phyloP scores from a whole-genome alignment of 225 moss, liverwort and hornwort species.

The Anthoceros angustus region DNA sequence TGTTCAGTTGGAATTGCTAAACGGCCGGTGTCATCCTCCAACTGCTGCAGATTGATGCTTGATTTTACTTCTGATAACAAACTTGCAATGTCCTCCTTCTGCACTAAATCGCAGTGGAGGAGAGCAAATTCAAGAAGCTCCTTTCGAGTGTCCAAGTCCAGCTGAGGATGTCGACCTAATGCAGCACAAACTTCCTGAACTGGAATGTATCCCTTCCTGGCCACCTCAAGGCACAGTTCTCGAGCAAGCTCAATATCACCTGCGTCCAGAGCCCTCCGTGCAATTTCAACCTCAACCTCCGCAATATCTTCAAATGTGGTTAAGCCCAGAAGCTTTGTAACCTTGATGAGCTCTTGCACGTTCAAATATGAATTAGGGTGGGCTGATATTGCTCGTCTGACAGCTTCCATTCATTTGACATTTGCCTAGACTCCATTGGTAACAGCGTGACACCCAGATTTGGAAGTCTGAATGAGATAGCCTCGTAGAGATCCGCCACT shows the following conservation, averaged over 20 bases:
- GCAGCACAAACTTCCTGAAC: background rate
- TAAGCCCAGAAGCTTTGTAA: background rate
- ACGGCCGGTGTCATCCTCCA: background rate
- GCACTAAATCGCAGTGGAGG: background rate
- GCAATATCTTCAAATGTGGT: background rate
- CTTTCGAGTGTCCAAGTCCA: background rate
- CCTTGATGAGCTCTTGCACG: background rate
- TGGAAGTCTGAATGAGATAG: slow-evolving; percentile 14
- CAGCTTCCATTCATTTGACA: slow-evolving; percentile 63
- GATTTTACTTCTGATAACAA: background rate
- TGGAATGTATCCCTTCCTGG: background rate
- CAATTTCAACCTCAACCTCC: slow-evolving; percentile 17
- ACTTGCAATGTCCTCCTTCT: background rate
- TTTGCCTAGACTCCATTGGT: slow-evolving; percentile 78
- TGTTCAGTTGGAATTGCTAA: background rate
- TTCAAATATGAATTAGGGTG: slow-evolving; percentile 10
- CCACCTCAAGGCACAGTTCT: slow-evolving; percentile 31
- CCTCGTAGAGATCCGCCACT: background rate
- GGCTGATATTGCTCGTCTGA: slow-evolving; percentile 56
- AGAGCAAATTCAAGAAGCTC: slow-evolving; percentile 1
- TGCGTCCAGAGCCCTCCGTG: slow-evolving; percentile 75
- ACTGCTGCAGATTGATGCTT: background rate
- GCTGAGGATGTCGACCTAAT: background rate
- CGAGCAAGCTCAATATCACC: slow-evolving; percentile 78
- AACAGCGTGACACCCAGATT: slow-evolving; percentile 18